Evolutionary conservation across 2,329 filamentous ascomycete genomes (phyloP).

Genomic region (Simplicillium sp.): DNA sequence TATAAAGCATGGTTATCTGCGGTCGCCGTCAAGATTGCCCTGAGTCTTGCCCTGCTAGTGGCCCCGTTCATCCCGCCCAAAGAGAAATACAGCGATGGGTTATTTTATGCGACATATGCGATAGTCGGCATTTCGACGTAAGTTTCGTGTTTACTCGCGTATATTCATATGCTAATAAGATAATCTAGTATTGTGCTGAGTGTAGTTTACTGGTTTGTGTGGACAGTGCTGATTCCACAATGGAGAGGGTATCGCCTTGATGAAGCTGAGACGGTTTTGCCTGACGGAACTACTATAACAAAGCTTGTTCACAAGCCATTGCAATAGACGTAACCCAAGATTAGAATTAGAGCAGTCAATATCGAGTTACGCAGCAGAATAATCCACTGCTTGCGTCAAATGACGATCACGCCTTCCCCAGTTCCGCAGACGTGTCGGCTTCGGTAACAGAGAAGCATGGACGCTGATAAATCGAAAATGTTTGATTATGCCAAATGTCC

Average conservation of each 20-base stretch:
- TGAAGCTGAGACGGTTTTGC: constrained; percentile 48
- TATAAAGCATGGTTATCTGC: constrained; percentile 57
- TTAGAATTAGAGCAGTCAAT: not conserved
- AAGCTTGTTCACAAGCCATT: constrained; percentile 32
- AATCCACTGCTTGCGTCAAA: too few species aligned
- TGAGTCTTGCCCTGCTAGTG: constrained; percentile 45
- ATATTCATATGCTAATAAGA: not conserved
- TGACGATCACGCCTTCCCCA: too few species aligned
- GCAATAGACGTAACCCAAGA: not conserved
- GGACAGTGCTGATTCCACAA: constrained; percentile 51
- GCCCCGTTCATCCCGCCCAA: constrained; percentile 55
- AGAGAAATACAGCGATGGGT: constrained; percentile 29
- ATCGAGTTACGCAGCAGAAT: too few species aligned
- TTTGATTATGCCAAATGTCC: not conserved
- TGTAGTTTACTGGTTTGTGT: constrained; percentile 59
- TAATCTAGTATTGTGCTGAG: constrained; percentile 43
- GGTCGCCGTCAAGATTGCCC: constrained; percentile 41
- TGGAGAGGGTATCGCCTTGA: constrained; percentile 52
- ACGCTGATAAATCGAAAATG: not conserved
- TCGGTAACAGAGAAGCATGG: too few species aligned
- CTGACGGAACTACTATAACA: constrained; percentile 59
- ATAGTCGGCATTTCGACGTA: constrained; percentile 43
- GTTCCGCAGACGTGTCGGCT: too few species aligned
- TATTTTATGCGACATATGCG: constrained; percentile 46
- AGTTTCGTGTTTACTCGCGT: too few species aligned